Evolutionary conservation across 441 rosid species (phyloP).

Genomic region (Hura crepitans): DNA sequence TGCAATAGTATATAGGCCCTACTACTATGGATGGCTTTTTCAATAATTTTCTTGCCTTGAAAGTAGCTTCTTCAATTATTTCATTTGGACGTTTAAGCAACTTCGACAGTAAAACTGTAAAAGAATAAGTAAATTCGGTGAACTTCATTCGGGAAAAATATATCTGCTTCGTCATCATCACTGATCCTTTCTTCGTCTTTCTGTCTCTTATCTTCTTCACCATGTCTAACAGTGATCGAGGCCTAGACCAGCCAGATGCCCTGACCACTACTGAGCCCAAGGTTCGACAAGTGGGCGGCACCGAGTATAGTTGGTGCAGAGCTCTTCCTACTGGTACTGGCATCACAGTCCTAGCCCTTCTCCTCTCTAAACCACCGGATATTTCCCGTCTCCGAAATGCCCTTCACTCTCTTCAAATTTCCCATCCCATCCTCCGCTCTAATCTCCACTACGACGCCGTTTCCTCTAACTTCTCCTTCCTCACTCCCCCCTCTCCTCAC

Average conservation of each 20-base stretch:
- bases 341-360: slow-evolving; percentile 68
- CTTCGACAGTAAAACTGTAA: no score
- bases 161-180: no score
- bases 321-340: slow-evolving; percentile 76
- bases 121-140: no score
- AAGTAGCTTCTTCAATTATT: no score
- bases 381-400: slow-evolving; percentile 40
- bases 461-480: slow-evolving; percentile 49
- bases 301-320: slow-evolving; percentile 85
- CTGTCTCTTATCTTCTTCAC: neutral
- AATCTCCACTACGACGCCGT: slow-evolving; percentile 45
- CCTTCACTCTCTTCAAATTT: slow-evolving; percentile 48
- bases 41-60: no score
- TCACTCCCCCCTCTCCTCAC: slow-evolving; percentile 39
- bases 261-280: slow-evolving; percentile 26
- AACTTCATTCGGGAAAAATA: no score
- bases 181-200: no score
- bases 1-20: no score
- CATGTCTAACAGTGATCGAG: slow-evolving; percentile 36
- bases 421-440: slow-evolving; percentile 74
- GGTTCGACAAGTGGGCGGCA: slow-evolving; percentile 56
- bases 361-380: slow-evolving; percentile 42
- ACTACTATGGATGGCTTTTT: no score
- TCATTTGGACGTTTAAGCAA: no score
- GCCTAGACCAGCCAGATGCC: slow-evolving; percentile 12